Evolutionary conservation across 148 eudicot species (phyloP).

Genomic region (Selenicereus undatus): DNA sequence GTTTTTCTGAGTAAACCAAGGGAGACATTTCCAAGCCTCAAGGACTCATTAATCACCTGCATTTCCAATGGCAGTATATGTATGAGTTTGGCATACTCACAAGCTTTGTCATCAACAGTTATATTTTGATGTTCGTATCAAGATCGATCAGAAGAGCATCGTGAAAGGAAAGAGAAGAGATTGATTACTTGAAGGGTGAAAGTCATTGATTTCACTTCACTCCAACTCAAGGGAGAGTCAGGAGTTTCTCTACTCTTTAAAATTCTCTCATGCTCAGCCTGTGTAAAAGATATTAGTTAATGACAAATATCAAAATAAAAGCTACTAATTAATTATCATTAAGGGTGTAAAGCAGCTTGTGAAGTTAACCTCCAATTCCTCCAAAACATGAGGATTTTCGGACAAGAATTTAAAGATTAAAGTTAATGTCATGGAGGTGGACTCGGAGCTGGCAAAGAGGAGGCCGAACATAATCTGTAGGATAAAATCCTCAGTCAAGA

Average conservation of each 20-base stretch:
- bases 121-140: background rate
- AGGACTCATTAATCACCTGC: constrained; percentile 55
- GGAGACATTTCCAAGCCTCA: constrained; percentile 43
- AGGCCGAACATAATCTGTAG: constrained; percentile 42
- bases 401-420: constrained; percentile 39
- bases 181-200: constrained; percentile 49
- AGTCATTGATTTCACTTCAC: constrained; percentile 60
- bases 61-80: background rate
- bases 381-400: constrained; percentile 36
- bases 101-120: background rate
- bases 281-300: background rate
- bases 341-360: background rate
- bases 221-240: constrained; percentile 45
- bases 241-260: constrained; percentile 33
- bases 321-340: background rate
- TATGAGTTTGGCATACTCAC: background rate
- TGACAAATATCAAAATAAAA: background rate
- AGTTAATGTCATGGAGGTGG: constrained; percentile 32
- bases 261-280: constrained; percentile 63
- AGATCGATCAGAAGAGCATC: too few species aligned
- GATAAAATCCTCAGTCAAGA: constrained; percentile 45
- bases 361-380: constrained; percentile 28
- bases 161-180: background rate
- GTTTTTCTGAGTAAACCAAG: constrained; percentile 51
- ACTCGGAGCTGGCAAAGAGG: constrained; percentile 43